These are phyloP conservation scores for Alternaria burnsii DNA, from an alignment of 2,329 filamentous ascomycete species.

Conservation along the genomic window DNA sequence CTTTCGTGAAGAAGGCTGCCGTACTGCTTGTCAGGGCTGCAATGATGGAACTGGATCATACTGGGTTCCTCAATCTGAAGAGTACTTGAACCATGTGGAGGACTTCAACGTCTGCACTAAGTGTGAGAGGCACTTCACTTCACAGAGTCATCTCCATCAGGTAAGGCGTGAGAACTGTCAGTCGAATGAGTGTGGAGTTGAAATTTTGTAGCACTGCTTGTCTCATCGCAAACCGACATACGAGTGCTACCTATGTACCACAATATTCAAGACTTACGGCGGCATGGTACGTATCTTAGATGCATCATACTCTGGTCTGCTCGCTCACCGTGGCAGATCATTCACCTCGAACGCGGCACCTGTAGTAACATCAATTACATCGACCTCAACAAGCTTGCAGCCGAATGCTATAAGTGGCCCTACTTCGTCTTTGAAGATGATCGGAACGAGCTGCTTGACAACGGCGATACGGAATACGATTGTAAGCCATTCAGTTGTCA, in stretches of 20 bases:
- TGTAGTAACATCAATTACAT: background rate
- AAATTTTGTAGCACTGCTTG: background rate
- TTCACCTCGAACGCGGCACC: conserved; percentile 1
- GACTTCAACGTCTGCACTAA: background rate
- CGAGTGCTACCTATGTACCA: background rate
- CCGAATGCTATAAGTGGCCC: background rate
- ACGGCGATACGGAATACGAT: background rate
- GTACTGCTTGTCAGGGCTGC: background rate
- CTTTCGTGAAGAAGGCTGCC: background rate
- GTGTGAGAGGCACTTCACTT: conserved; percentile 4
- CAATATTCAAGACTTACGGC: background rate
- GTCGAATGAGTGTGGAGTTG: background rate
- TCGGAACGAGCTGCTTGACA: background rate
- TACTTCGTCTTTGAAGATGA: background rate
- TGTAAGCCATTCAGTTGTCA: conserved; percentile 1
- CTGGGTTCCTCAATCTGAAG: background rate
- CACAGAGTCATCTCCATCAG: background rate
- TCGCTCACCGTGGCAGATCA: background rate
- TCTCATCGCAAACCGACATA: background rate
- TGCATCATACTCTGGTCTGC: no score
- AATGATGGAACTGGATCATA: background rate
- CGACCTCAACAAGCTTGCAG: background rate
- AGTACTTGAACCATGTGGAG: background rate
- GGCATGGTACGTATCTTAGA: background rate
- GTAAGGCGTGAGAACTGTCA: background rate